Percentiles rank a stretch among this genome's conserved stretches.
These are phyloP conservation scores for Colletotrichum horii DNA, from an alignment of 2,329 filamentous ascomycete genomes.

Conservation along the genomic window DNA sequence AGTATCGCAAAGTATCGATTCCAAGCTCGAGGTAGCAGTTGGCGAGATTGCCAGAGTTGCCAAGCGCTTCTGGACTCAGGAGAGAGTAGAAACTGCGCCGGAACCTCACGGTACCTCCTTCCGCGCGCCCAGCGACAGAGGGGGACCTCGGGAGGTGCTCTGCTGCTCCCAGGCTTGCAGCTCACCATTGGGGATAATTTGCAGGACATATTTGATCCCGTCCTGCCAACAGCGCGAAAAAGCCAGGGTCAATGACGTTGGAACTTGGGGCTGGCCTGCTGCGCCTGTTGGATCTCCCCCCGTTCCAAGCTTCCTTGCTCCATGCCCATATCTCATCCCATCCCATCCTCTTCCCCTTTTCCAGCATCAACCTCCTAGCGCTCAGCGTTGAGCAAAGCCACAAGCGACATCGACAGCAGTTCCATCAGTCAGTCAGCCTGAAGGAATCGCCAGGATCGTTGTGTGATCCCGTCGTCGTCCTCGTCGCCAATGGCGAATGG, in stretches of 20 bases:
- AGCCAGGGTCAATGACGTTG: not conserved
- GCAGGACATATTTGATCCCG: not conserved
- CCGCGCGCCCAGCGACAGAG: not conserved
- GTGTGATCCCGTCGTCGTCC: not conserved
- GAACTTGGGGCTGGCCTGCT: not conserved
- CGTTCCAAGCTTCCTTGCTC: not conserved
- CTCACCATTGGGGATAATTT: not conserved
- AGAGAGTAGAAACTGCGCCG: conserved; percentile 17
- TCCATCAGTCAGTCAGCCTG: not conserved
- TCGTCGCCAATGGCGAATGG: not conserved
- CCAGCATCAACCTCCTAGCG: not conserved
- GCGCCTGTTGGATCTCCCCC: not conserved
- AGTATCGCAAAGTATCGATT: not conserved
- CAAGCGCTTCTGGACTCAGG: conserved; percentile 22
- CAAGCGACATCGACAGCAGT: not conserved
- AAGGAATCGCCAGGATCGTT: not conserved
- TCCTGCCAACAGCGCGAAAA: not conserved
- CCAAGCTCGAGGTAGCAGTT: not conserved
- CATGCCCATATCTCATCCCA: not conserved
- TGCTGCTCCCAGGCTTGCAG: not conserved
- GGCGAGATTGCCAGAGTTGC: conserved; percentile 18
- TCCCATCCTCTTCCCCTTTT: not conserved
- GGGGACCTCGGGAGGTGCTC: not conserved
- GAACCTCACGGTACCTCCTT: not conserved
- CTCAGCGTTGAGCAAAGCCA: not conserved